phyloP scores from a whole-genome alignment of 1,284 basidiomycete species.

The Marasmius sp. region DNA sequence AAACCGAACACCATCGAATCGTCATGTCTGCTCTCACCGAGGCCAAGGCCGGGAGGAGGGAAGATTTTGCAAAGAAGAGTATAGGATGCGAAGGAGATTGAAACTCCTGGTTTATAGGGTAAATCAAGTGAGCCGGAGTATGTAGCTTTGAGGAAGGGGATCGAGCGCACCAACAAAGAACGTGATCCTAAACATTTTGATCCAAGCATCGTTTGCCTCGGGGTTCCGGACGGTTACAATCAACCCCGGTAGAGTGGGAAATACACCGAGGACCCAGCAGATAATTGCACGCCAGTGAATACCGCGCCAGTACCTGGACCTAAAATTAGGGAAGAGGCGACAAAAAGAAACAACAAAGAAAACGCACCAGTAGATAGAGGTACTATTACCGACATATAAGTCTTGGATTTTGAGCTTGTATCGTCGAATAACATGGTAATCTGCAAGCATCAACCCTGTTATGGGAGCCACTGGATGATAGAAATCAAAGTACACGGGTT shows the following conservation, averaged over 20 bases:
- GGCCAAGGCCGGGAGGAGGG: constrained; percentile 16
- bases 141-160: not conserved
- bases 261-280: constrained; percentile 18
- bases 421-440: constrained; percentile 18
- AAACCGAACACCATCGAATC: constrained; percentile 7
- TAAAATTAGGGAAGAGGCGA: not conserved
- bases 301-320: constrained; percentile 16
- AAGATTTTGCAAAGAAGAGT: constrained; percentile 15
- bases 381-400: constrained; percentile 15
- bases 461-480: constrained; percentile 15
- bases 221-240: constrained; percentile 15
- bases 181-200: constrained; percentile 17
- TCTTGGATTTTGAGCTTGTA: constrained; percentile 17
- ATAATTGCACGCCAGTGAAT: constrained; percentile 19
- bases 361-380: constrained; percentile 17
- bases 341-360: not conserved
- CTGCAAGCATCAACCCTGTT: constrained; percentile 18
- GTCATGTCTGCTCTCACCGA: constrained; percentile 14
- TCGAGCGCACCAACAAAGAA: constrained; percentile 16
- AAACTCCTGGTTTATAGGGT: constrained; percentile 6
- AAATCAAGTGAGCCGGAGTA: not conserved
- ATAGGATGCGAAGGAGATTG: constrained; percentile 15
- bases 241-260: constrained; percentile 20
- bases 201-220: constrained; percentile 15
- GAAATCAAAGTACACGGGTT: not conserved